phyloP scores from a whole-genome alignment of 1,284 basidiomycete species.

The Anthracocystis panici-leucophaei region DNA sequence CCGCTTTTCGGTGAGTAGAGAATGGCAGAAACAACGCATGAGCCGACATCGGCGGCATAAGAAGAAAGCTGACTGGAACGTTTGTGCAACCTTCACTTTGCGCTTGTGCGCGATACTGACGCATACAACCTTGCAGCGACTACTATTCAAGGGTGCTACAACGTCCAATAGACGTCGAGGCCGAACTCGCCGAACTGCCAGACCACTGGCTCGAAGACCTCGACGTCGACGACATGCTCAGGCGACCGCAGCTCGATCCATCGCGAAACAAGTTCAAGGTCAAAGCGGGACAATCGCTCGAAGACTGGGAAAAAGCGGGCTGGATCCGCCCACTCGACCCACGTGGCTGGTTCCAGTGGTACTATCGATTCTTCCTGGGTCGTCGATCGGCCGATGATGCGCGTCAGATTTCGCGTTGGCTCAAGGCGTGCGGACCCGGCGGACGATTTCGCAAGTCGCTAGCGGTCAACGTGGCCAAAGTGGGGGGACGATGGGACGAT shows the following conservation, averaged over 20 bases:
- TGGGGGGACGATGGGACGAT: slow-evolving; percentile 67
- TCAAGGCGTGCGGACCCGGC: slow-evolving; percentile 71
- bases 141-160: slow-evolving; percentile 50
- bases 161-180: slow-evolving; percentile 43
- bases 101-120: background rate
- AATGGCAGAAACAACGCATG: background rate
- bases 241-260: slow-evolving; percentile 62
- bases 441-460: slow-evolving; percentile 71
- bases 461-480: slow-evolving; percentile 70
- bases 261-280: slow-evolving; percentile 71
- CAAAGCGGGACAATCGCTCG: slow-evolving; percentile 71
- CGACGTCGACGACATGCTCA: slow-evolving; percentile 46
- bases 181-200: slow-evolving; percentile 56
- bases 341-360: slow-evolving; percentile 72
- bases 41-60: background rate
- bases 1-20: slow-evolving; percentile 69
- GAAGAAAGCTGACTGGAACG: background rate
- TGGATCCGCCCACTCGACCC: slow-evolving; percentile 72
- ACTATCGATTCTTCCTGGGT: slow-evolving; percentile 72
- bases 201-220: slow-evolving; percentile 49
- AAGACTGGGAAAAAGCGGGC: slow-evolving; percentile 72
- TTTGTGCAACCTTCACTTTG: background rate
- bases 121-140: slow-evolving; percentile 12
- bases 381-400: slow-evolving; percentile 71
- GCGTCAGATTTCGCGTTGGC: slow-evolving; percentile 71